Percentiles rank a stretch among this genome's conserved stretches.
Conservation (phyloP, 164 flowering plant species). For the Amborella trichopoda region DNA sequence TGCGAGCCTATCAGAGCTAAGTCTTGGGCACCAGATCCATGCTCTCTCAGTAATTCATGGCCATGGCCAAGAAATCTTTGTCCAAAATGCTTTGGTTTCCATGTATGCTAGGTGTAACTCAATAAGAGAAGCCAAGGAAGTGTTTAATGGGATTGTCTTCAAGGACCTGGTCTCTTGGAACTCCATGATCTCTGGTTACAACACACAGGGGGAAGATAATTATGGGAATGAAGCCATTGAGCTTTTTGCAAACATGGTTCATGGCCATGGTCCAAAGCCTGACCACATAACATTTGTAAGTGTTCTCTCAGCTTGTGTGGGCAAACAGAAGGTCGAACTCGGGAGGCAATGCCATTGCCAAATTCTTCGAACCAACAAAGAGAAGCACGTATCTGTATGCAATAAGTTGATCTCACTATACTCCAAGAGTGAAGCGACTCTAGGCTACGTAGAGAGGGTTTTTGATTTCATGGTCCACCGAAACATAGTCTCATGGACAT, state of each 20-base stretch:
- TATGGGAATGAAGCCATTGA: slow-evolving; percentile 13
- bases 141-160: slow-evolving; percentile 25
- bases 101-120: background rate
- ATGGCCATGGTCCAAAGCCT: background rate
- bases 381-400: slow-evolving; percentile 42
- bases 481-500: slow-evolving; percentile 88
- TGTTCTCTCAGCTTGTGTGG: background rate
- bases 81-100: background rate
- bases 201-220: slow-evolving; percentile 7
- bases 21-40: too few species aligned
- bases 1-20: too few species aligned
- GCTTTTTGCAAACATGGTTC: slow-evolving; percentile 8
- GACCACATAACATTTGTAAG: background rate
- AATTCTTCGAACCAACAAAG: slow-evolving; percentile 41
- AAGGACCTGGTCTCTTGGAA: slow-evolving; percentile 24
- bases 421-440: slow-evolving; percentile 35
- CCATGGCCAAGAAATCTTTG: too few species aligned
- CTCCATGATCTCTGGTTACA: slow-evolving; percentile 20
- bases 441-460: slow-evolving; percentile 38
- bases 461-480: slow-evolving; percentile 47
- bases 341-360: slow-evolving; percentile 65
- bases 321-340: slow-evolving; percentile 20
- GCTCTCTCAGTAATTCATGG: too few species aligned
- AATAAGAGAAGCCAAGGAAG: slow-evolving; percentile 16
- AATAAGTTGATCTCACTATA: slow-evolving; percentile 76